Evolutionary conservation across 2,329 filamentous ascomycete species (phyloP), one percentile per base, ranked within the genome.

Genomic region (Fusarium musae): DNA sequence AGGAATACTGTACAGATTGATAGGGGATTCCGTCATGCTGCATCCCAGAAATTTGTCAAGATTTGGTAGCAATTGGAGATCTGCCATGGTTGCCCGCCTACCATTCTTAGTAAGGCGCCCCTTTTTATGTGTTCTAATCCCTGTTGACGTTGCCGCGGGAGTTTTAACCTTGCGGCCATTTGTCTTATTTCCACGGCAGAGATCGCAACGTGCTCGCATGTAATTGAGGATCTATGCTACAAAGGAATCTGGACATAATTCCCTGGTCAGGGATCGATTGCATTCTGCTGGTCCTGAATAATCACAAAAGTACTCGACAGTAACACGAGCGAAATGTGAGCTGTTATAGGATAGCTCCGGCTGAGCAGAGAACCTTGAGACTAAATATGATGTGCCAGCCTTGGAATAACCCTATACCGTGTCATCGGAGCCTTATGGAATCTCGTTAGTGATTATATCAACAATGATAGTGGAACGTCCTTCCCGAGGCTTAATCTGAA

Each of bases 11-110:
- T 44, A 53, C 13, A 43, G 49, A 39, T 52, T 53, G 57, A 59
- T 70, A 54, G 34, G 36, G 17, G 34, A 60, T 50, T 28, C 46
- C 28, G 28, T 23, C 19, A 39, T 49, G 9, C 28, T 34, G 15
- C 5, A 50, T 59, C 43, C 37, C 46, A 42, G 66, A 53, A 37
- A 67, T 52, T 61, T 67, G 54, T 67, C 32, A 67, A 53, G 43
- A 32, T 66, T 67, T 67, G 64, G 63, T 26, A 44, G 23, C n/a
- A 42, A 37, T 36, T 28, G 26, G 15, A 37, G 46, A 40, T 43
- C 57, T 67, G 64, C 64, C 64, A 34, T 16, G 3, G 6, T 4
- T 67, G 21, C 50, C 64, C 64, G 64, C 64, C 46, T 67, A n/a
- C 63, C 13, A 1, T 10, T 3, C 30, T n/a, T 4, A 23, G n/a